A percentile compares a stretch with the other conserved stretches of the same genome.
Evolutionary conservation across 2,329 filamentous ascomycete genomes (phyloP).

Genomic region (Apiospora malaysiana): DNA sequence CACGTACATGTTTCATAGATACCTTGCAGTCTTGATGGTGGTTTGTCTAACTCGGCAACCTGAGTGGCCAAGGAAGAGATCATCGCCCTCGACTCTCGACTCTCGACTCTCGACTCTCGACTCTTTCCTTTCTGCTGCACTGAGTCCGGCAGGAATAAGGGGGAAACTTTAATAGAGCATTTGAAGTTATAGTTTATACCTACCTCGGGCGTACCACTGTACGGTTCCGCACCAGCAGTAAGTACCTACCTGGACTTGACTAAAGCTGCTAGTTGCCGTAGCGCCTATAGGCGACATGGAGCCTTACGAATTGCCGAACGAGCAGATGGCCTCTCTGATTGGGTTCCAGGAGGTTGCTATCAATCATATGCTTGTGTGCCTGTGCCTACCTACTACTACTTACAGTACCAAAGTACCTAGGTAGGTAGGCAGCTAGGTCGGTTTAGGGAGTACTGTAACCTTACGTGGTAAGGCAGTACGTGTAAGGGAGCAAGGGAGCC

Average conservation of each 20-base stretch:
- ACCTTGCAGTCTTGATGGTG: not conserved
- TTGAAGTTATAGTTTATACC: not conserved
- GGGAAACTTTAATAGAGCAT: not conserved
- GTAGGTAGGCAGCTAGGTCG: too few species aligned
- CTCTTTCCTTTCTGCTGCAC: too few species aligned
- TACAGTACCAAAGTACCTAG: too few species aligned
- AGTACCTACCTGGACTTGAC: not conserved
- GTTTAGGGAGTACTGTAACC: not conserved
- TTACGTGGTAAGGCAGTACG: too few species aligned
- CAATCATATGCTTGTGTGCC: not conserved
- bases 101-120: too few species aligned
- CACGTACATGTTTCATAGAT: constrained; percentile 10
- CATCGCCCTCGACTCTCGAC: not conserved
- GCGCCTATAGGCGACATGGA: not conserved
- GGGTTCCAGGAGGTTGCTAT: not conserved
- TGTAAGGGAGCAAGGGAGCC: not conserved
- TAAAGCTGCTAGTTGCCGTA: constrained; percentile 6
- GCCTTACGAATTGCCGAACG: constrained; percentile 10
- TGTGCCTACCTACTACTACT: not conserved
- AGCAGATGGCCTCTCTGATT: not conserved
- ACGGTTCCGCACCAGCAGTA: too few species aligned
- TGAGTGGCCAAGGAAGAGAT: not conserved
- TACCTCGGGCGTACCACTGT: too few species aligned
- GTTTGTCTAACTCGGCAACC: not conserved
- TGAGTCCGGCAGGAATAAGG: not conserved